Base-by-base conservation (phyloP, 768 basidiomycete species). In the Trametes meyenii region DNA sequence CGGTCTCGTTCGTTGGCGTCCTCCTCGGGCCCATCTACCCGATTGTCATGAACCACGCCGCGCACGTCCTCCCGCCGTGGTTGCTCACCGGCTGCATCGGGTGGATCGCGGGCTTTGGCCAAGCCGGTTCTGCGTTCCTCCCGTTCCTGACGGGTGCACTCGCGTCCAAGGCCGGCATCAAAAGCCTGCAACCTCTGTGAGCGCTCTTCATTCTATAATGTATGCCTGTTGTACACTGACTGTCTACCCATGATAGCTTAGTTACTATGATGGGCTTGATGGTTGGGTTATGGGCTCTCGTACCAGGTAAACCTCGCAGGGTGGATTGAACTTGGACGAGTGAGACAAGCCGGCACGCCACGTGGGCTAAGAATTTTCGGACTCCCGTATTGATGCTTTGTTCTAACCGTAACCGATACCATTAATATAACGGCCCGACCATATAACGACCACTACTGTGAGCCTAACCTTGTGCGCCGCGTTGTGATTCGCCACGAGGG, bases 1-100 rank as follows among this genome's bases (percentile, higher is more conserved):
- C 79, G 13, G 78, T 83, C 46, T 74, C 83, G 0, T 71, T 88
- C 36, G 73, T 86, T 29, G 87, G 87, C 45, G 53, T 85, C n/a
- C 64, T 81, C 24, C 73, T 85, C 29, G 83, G 82, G 0, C 82
- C 81, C 21, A 74, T 81, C 60, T 81, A 79, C 64, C 79, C 77
- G 2, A 73, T 78, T 38, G 70, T 75, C 19, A 78, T 81, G 76
- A 77, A 76, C 63, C 71, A 77, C 45, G 62, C 76, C 5, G 70
- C 74, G 8, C 71, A 75, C 19, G 72, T 82, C 36, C 63, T 84
- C n/a, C 82, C 81, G 12, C 71, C 72, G 4, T 76, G 75, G 64
- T 69, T 83, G 1, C 72, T 81, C 36, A 77, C 77, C 1, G 72
- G 70, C 13, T 63, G 64, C 52, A 78, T 84, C 33, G 81, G 82